Evolutionary conservation across 352 stramenopile species (phyloP).

Genomic region (Phytophthora foliorum): DNA sequence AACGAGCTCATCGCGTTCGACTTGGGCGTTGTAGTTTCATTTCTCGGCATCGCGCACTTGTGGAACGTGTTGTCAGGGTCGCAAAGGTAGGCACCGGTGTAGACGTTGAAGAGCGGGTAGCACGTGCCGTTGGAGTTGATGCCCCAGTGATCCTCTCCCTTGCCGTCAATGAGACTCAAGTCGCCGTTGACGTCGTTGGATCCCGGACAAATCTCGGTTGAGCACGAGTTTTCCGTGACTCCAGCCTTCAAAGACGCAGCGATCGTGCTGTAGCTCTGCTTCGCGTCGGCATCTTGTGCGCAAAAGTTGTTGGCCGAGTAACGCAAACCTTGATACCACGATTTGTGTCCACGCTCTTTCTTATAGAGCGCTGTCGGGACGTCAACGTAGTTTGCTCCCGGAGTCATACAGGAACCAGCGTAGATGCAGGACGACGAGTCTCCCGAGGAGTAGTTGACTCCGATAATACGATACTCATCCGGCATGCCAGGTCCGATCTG

Average conservation of each 20-base stretch:
- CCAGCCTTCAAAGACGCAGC: conserved; percentile 27
- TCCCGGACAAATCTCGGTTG: conserved; percentile 33
- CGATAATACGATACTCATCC: conserved; percentile 58
- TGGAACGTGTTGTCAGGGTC: conserved; percentile 51
- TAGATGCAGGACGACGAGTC: conserved; percentile 53
- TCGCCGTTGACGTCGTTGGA: conserved; percentile 46
- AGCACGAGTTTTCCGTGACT: conserved; percentile 42
- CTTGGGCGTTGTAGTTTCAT: conserved; percentile 32
- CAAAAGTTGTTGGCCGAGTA: conserved; percentile 65
- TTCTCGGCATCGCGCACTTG: conserved; percentile 35
- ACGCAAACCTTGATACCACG: conserved; percentile 70
- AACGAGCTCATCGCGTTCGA: conserved; percentile 55
- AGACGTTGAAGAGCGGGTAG: conserved; percentile 65
- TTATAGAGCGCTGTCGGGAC: conserved; percentile 44
- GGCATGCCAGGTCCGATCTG: conserved; percentile 87
- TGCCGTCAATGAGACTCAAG: conserved; percentile 33
- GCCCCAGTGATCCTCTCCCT: conserved; percentile 46
- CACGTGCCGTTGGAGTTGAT: conserved; percentile 77
- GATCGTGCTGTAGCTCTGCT: conserved; percentile 29
- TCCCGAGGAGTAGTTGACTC: conserved; percentile 34
- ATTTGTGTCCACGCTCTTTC: conserved; percentile 51
- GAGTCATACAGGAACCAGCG: conserved; percentile 46
- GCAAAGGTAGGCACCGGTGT: conserved; percentile 64
- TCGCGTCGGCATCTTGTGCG: conserved; percentile 7
- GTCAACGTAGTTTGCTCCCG: conserved; percentile 52